Percentiles rank a stretch among this genome's conserved stretches.
Conservation (phyloP, 2,329 filamentous ascomycete genomes). For the Akanthomyces lecanii region DNA sequence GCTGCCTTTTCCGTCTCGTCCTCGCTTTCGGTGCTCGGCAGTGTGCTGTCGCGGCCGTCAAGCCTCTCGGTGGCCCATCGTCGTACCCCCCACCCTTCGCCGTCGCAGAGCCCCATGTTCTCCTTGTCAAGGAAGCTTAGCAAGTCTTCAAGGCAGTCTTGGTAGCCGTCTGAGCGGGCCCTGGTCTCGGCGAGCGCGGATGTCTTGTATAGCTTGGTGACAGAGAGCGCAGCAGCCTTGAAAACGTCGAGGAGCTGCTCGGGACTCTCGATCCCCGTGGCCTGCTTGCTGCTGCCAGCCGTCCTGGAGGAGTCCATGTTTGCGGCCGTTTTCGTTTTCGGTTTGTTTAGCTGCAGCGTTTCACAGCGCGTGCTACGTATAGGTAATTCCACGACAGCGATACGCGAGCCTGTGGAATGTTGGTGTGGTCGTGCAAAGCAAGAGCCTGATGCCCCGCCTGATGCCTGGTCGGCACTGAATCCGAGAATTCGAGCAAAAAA, state of each 20-base stretch:
- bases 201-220: conserved; percentile 94
- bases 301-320: conserved; percentile 9
- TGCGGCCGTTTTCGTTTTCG: not conserved
- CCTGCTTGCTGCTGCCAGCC: conserved; percentile 23
- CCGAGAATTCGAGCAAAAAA: not conserved
- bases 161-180: conserved; percentile 77
- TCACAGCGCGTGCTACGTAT: not conserved
- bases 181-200: conserved; percentile 73
- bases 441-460: conserved; percentile 6
- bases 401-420: conserved; percentile 3
- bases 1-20: conserved; percentile 61
- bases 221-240: conserved; percentile 85
- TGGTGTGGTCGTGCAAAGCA: not conserved
- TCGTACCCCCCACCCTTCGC: conserved; percentile 64
- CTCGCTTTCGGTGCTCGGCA: conserved; percentile 59
- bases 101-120: conserved; percentile 71
- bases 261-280: conserved; percentile 38
- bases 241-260: conserved; percentile 81
- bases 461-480: not conserved
- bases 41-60: conserved; percentile 55
- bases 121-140: conserved; percentile 80
- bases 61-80: conserved; percentile 66
- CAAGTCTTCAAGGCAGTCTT: conserved; percentile 89
- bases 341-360: not conserved
- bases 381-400: not conserved